phyloP scores from a whole-genome alignment of 1,139 yeast species.

The Kluyveromyces sp. region DNA sequence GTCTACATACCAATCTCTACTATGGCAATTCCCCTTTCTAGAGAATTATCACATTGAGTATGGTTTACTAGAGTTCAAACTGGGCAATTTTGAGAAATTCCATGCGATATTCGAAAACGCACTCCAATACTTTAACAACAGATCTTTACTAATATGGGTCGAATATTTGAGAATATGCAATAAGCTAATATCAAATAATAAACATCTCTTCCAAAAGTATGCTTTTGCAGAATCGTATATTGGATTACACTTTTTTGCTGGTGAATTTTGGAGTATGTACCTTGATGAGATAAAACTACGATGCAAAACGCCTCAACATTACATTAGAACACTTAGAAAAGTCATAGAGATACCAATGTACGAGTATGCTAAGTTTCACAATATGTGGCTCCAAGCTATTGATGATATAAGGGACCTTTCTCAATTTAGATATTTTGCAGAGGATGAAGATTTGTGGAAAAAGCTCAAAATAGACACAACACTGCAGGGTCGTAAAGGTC shows the following conservation, averaged over 20 bases:
- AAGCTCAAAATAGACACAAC: constrained; percentile 27
- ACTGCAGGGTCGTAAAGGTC: constrained; percentile 24
- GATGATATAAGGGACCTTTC: constrained; percentile 32
- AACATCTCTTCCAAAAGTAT: constrained; percentile 39
- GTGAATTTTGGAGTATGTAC: constrained; percentile 70
- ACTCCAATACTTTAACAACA: constrained; percentile 31
- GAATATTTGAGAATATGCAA: constrained; percentile 51
- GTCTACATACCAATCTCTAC: constrained; percentile 46
- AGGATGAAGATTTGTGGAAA: constrained; percentile 24
- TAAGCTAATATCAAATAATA: constrained; percentile 31
- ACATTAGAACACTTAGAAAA: constrained; percentile 45
- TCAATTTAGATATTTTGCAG: constrained; percentile 24
- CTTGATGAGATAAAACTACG: constrained; percentile 44
- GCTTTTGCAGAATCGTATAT: constrained; percentile 54
- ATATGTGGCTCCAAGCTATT: constrained; percentile 37
- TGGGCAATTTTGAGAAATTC: constrained; percentile 48
- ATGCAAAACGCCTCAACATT: constrained; percentile 35
- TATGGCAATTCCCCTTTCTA: constrained; percentile 57
- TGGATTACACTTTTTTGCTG: constrained; percentile 68
- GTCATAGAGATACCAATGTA: constrained; percentile 68
- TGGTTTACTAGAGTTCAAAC: constrained; percentile 57
- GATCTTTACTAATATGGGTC: constrained; percentile 68
- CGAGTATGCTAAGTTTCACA: constrained; percentile 59
- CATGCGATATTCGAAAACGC: constrained; percentile 47
- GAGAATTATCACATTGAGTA: constrained; percentile 77